Evolutionary conservation across 2,329 filamentous ascomycete genomes (phyloP), one percentile per base, ranked within the genome.

Genomic region (Chrysoporthe puriensis): DNA sequence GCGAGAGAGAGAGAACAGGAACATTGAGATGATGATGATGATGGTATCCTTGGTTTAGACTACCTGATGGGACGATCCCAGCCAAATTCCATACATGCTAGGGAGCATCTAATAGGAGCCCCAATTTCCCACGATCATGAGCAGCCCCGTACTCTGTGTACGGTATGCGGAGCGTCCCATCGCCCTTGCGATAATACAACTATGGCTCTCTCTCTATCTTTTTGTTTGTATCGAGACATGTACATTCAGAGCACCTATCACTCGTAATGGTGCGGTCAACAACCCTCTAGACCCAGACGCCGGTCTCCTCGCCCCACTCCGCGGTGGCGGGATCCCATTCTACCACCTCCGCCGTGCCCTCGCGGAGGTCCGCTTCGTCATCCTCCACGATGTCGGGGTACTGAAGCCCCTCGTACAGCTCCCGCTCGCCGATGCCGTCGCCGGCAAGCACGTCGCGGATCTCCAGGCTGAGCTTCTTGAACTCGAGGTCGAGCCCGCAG

Each of bases 401-500:
- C 26, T 61, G 66, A 16, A 52, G 58, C 9, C 62, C 63, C 46
- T 68, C 54, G 6, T 59, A 58, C 9, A 68, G 54, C 54, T 63
- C 57, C 26, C 42, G 40, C 40, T 63, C 21, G 7, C 62, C 67
- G 40, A 67, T 59, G 8, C 70, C 48, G 21, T 72, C 71, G 7
- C 62, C 56, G 36, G 66, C 67, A 11, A 73, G 66, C 48, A 69
- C 48, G 34, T 69, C 54, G 9, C 65, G 67, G 34, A 66, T 69
- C 36, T 62, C 58, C 16, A 70, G 21, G 66, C 63, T 61, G 46
- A 75, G 32, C 26, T 52, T 18, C 58, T 54, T 68, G 11, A 73
- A 61, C 26, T 69, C 67, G 16, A 75, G 62, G 34, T 73, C 72
- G 8, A 72, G 26, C 13, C 36, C 40, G 44, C 42, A 50, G 43